Conservation (phyloP, 805 yeast species). For the Limtongia smithiae region DNA sequence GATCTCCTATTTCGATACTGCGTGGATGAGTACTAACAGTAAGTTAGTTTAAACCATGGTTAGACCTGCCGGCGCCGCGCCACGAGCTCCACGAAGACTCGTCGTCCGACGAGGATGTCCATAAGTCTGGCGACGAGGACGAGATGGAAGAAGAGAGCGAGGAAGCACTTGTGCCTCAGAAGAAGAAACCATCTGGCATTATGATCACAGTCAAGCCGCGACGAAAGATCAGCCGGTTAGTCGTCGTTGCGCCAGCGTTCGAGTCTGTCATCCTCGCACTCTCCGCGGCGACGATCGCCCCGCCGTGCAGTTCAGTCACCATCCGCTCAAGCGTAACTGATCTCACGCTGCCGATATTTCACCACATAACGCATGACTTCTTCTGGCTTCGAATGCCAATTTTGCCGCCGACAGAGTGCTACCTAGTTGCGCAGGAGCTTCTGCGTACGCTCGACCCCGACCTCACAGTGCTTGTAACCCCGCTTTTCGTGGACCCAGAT, state of each 20-base stretch:
- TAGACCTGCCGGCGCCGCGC: constrained; percentile 42
- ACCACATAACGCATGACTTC: neutral
- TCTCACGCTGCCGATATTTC: constrained; percentile 1
- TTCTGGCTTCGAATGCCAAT: constrained; percentile 22
- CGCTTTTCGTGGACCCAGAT: constrained; percentile 15
- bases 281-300: neutral
- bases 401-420: constrained; percentile 12
- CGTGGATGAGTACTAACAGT: too few species aligned
- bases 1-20: too few species aligned
- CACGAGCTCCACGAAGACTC: constrained; percentile 44
- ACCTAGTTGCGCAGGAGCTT: constrained; percentile 18
- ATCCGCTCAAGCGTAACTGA: neutral
- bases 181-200: neutral
- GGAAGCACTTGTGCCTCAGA: neutral
- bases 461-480: constrained; percentile 7
- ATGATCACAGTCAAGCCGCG: neutral
- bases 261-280: constrained; percentile 1
- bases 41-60: constrained; percentile 46
- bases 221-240: constrained; percentile 1
- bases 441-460: constrained; percentile 17
- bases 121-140: constrained; percentile 4
- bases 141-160: neutral
- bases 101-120: constrained; percentile 29
- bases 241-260: constrained; percentile 17
- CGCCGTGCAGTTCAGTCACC: constrained; percentile 9